These are phyloP conservation scores for Castanopsis chinensis DNA, from an alignment of 306 rosid species.

Conservation along the genomic window DNA sequence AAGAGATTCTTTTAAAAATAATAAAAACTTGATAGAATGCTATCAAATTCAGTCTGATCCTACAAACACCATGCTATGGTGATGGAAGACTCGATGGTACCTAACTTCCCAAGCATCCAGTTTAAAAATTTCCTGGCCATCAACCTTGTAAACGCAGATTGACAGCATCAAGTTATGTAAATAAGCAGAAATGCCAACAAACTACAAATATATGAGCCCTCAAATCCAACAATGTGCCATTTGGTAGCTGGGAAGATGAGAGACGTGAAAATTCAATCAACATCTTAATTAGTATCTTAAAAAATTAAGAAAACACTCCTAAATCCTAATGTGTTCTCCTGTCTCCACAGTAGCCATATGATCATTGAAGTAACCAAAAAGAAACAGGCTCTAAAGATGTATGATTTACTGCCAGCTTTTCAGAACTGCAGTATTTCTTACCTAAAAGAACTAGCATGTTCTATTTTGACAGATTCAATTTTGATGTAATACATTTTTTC, in stretches of 20 bases:
- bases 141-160: conserved; percentile 8
- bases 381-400: neutral
- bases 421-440: neutral
- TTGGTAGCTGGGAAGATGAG: neutral
- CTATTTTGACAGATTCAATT: neutral
- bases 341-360: neutral
- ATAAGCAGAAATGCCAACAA: neutral
- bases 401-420: neutral
- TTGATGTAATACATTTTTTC: neutral
- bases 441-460: neutral
- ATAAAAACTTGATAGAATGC: neutral
- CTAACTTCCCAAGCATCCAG: neutral
- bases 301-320: neutral
- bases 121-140: neutral
- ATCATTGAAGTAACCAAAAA: neutral
- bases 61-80: too few species aligned
- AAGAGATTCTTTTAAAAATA: conserved; percentile 10
- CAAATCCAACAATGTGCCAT: neutral
- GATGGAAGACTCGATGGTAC: neutral
- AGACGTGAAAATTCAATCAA: neutral
- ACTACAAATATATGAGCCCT: neutral
- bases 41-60: neutral
- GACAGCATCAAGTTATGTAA: neutral
- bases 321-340: neutral
- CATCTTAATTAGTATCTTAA: neutral